Percentiles rank a stretch among this genome's conserved stretches.
Conservation (phyloP, 805 yeast species). For the Candida saitoana region DNA sequence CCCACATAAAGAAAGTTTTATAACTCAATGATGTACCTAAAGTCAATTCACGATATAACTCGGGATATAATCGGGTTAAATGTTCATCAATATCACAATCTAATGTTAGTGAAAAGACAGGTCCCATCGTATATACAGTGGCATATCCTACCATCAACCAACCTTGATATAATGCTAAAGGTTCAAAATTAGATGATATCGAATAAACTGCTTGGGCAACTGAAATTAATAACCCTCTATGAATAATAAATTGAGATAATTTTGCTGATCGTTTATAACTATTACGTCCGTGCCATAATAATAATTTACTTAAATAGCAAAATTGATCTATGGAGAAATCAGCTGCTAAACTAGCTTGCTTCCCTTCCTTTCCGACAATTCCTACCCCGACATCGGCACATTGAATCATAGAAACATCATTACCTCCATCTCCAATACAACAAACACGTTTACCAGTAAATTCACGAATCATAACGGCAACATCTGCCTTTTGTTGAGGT, state of each 20-base stretch:
- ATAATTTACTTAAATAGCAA: slow-evolving; percentile 76
- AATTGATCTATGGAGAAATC: slow-evolving; percentile 93
- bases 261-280: slow-evolving; percentile 95
- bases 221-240: slow-evolving; percentile 89
- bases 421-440: slow-evolving; percentile 99
- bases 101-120: slow-evolving; percentile 87
- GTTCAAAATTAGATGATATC: slow-evolving; percentile 81
- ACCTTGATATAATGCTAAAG: slow-evolving; percentile 91
- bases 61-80: slow-evolving; percentile 88
- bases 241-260: slow-evolving; percentile 92
- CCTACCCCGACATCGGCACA: slow-evolving; percentile 99
- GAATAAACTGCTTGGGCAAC: slow-evolving; percentile 95
- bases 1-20: slow-evolving; percentile 89
- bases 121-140: slow-evolving; percentile 96
- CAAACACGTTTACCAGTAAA: slow-evolving; percentile 87
- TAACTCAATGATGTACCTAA: slow-evolving; percentile 84
- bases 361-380: slow-evolving; percentile 97
- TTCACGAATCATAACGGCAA: slow-evolving; percentile 74
- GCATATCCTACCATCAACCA: slow-evolving; percentile 99
- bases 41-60: slow-evolving; percentile 86
- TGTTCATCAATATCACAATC: slow-evolving; percentile 90
- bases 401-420: slow-evolving; percentile 98
- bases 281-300: slow-evolving; percentile 97
- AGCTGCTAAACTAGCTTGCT: slow-evolving; percentile 95
- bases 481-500: slow-evolving; percentile 97